Base-by-base conservation (phyloP, 306 rosid genomes). In the Vigna mungo region DNA sequence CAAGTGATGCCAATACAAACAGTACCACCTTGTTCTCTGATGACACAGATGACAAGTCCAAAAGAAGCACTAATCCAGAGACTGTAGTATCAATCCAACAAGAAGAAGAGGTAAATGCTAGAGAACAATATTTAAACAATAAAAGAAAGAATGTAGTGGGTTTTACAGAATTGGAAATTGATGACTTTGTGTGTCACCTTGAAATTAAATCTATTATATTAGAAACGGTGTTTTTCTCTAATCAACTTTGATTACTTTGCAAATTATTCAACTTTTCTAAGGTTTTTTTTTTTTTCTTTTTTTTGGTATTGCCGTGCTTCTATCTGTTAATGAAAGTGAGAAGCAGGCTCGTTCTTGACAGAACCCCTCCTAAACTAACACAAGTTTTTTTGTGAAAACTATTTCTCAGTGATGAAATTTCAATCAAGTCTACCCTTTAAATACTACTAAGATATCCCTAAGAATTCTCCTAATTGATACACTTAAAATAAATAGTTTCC, bases 11-110 rank as follows among this genome's bases (percentile, higher is more conserved):
- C 55, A 88, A 91, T 81, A 91, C 99, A 0, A 93, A 86, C 87
- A 94, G 98, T 81, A 90, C 97, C 73, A 90, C 98, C 69, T 80
- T 93, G 84, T 89, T 96, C 86, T 91, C 99, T 1, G 99, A 96
- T 81, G 99, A 93, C 76, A 89, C 99, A 5, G 98, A 96, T 85
- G 98, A 89, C 80, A 88, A 52, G 83, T 84, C 93, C 60, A 65
- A 75, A 60, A 87, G 78, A 80, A 85, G 70, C 85, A 77, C 81
- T 46, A 83, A 87, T 87, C 91, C 88, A 5, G 99, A 91, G 80
- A 37, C 80, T 1, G 96, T 62, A 76, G 41, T 86, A 55, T 67
- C 93, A 76, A 60, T 46, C 73, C 96, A 79, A 78, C 90, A 71
- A 80, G 96, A 89, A 56, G 89, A 84, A 75, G 97, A 89, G 90